A percentile compares a stretch with the other conserved stretches of the same genome.
These are phyloP conservation scores for Pholiota molesta DNA, from an alignment of 768 basidiomycete species.

Conservation along the genomic window DNA sequence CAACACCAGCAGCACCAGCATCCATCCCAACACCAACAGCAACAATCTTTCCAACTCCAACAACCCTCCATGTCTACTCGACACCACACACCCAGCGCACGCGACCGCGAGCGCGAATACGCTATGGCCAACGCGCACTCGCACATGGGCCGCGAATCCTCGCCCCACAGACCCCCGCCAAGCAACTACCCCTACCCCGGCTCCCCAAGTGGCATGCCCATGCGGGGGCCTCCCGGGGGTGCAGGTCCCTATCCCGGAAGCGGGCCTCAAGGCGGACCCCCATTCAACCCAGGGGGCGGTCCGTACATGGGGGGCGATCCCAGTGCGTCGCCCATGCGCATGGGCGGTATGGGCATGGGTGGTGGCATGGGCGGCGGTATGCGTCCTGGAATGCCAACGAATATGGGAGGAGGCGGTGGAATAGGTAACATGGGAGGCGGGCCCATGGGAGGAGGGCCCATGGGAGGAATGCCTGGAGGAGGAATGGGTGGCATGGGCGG, in stretches of 20 bases:
- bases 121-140: constrained; percentile 17
- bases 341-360: constrained; percentile 27
- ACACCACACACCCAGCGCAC: constrained; percentile 22
- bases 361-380: constrained; percentile 19
- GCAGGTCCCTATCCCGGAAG: constrained; percentile 24
- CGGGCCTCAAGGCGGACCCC: constrained; percentile 21
- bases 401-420: constrained; percentile 13
- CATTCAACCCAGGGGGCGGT: constrained; percentile 25
- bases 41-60: constrained; percentile 29
- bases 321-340: constrained; percentile 25
- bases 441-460: no score
- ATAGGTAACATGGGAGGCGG: constrained; percentile 4
- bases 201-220: constrained; percentile 29
- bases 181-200: constrained; percentile 35
- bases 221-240: constrained; percentile 32
- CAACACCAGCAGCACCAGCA: constrained; percentile 20
- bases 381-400: background rate
- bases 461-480: no score
- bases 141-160: constrained; percentile 20
- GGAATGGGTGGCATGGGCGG: constrained; percentile 18
- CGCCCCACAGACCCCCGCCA: constrained; percentile 33
- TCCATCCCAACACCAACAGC: constrained; percentile 29
- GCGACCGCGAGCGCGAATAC: constrained; percentile 18
- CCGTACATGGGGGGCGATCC: constrained; percentile 29
- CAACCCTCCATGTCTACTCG: constrained; percentile 24